Evolutionary conservation across 345 rosid species (phyloP).

Genomic region (Sonneratia alba): DNA sequence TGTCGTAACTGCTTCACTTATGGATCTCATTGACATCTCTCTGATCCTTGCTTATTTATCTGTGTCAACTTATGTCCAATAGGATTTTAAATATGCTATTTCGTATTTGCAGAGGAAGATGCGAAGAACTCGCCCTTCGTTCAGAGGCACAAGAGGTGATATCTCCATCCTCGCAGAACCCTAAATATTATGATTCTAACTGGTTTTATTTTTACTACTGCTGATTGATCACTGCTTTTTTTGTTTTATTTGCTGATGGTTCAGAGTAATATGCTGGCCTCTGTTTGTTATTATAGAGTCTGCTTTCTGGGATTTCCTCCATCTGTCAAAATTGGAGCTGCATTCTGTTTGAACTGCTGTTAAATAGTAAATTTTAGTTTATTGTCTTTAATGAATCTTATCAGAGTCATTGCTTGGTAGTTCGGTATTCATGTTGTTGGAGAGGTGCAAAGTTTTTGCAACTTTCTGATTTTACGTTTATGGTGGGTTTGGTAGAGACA

Average conservation of each 20-base stretch:
- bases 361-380: background rate
- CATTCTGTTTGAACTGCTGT: background rate
- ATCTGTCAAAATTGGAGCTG: background rate
- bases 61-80: background rate
- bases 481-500: background rate
- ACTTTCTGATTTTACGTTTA: too few species aligned
- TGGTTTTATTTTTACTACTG: background rate
- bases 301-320: background rate
- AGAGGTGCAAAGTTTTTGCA: too few species aligned
- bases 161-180: background rate
- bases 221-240: background rate
- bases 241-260: background rate
- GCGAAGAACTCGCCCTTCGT: conserved; percentile 75
- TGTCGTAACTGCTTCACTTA: conserved; percentile 5
- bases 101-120: conserved; percentile 55
- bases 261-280: background rate
- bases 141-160: conserved; percentile 61
- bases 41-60: background rate
- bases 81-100: background rate
- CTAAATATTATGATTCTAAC: background rate
- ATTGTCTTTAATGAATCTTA: background rate
- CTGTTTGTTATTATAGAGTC: background rate
- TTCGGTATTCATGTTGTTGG: background rate
- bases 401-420: background rate
- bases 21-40: background rate